Conservation (phyloP, 2,329 filamentous ascomycete genomes). For the Ceratocystis lukuohia region DNA sequence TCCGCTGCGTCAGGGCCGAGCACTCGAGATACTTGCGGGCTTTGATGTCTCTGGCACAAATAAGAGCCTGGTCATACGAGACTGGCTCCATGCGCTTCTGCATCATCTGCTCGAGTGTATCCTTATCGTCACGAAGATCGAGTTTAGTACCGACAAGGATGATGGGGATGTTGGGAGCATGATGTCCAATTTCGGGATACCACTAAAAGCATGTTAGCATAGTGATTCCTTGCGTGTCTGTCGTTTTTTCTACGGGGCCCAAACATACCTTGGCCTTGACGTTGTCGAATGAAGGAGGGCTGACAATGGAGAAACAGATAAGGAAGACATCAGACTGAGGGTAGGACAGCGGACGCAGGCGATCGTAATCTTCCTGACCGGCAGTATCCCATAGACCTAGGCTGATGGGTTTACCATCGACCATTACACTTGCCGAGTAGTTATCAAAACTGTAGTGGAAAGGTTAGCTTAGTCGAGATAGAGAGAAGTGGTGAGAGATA, state of each 20-base stretch:
- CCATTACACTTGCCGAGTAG: constrained; percentile 98
- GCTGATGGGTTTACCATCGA: constrained; percentile 95
- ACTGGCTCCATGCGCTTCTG: constrained; percentile 96
- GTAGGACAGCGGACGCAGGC: constrained; percentile 87
- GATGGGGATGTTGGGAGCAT: constrained; percentile 88
- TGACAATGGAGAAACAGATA: constrained; percentile 97
- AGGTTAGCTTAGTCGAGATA: constrained; percentile 3
- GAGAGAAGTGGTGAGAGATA: neutral
- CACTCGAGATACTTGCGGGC: constrained; percentile 97
- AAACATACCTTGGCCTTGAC: constrained; percentile 82
- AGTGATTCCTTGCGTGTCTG: too few species aligned
- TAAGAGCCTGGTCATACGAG: constrained; percentile 79
- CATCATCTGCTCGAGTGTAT: constrained; percentile 66
- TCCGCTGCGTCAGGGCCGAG: constrained; percentile 89
- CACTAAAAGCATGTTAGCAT: constrained; percentile 43
- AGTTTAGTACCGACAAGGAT: constrained; percentile 96
- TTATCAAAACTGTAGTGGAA: constrained; percentile 67
- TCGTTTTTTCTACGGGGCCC: neutral
- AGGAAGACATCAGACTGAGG: constrained; percentile 97
- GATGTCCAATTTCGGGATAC: constrained; percentile 95
- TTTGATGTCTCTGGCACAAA: constrained; percentile 83
- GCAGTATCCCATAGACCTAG: constrained; percentile 97
- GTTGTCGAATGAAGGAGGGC: constrained; percentile 96
- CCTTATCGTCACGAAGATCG: constrained; percentile 79
- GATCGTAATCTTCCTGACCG: constrained; percentile 96